Evolutionary conservation across 108 stramenopile genomes (phyloP).

Genomic region (Cyclotella sp.): DNA sequence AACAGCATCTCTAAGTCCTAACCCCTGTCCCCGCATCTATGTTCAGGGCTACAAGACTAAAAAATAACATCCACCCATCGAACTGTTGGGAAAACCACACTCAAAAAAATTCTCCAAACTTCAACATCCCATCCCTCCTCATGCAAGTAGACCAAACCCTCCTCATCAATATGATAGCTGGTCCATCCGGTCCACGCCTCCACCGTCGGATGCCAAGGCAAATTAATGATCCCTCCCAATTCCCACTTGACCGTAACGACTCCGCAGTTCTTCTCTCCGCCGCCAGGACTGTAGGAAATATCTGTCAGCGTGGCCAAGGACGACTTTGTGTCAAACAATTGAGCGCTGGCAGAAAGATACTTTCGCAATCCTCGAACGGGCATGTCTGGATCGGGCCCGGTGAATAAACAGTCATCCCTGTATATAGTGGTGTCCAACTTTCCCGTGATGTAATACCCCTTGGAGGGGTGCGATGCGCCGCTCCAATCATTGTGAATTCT

Average conservation of each 20-base stretch:
- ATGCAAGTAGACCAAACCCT: conserved; percentile 66
- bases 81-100: conserved; percentile 59
- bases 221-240: conserved; percentile 54
- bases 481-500: conserved; percentile 43
- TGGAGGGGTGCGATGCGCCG: conserved; percentile 19
- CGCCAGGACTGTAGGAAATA: conserved; percentile 23
- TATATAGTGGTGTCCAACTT: conserved; percentile 73
- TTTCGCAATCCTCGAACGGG: conserved; percentile 84
- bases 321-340: conserved; percentile 66
- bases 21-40: too few species aligned
- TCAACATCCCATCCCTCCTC: conserved; percentile 80
- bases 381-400: conserved; percentile 92
- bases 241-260: conserved; percentile 64
- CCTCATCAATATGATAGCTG: conserved; percentile 69
- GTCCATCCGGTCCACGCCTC: conserved; percentile 72
- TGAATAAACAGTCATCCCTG: conserved; percentile 83
- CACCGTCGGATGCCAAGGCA: conserved; percentile 81
- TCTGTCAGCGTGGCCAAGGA: conserved; percentile 63
- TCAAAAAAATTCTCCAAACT: conserved; percentile 74
- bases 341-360: conserved; percentile 77
- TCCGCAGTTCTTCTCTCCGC: conserved; percentile 19
- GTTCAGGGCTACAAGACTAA: too few species aligned
- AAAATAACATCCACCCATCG: too few species aligned
- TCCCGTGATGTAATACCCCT: conserved; percentile 92
- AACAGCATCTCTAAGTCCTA: too few species aligned